Conservation (phyloP, 1,284 basidiomycete genomes). For the Sporisorium iseilematis-ciliati region DNA sequence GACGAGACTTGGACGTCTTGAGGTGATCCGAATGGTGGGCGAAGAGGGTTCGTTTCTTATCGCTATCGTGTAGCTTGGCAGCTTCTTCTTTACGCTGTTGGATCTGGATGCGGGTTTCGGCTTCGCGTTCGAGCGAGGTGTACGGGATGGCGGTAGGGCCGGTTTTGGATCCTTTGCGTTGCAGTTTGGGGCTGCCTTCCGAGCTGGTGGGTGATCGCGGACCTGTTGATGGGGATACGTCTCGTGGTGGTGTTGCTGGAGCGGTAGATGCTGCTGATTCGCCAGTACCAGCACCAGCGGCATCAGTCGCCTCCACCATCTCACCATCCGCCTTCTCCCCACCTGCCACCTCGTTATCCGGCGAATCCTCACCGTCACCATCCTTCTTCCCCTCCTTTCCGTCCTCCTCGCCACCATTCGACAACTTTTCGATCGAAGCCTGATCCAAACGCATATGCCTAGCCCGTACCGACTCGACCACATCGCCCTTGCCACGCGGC, state of each 20-base stretch:
- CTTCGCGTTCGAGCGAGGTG: constrained; percentile 39
- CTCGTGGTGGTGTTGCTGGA: constrained; percentile 1
- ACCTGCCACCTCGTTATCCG: constrained; percentile 5
- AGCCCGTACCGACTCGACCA: constrained; percentile 62
- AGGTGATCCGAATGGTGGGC: constrained; percentile 24
- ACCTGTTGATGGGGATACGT: neutral
- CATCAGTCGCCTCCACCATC: neutral
- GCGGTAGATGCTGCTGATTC: neutral
- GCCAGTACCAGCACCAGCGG: neutral
- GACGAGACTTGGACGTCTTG: constrained; percentile 13
- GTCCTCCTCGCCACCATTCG: constrained; percentile 33
- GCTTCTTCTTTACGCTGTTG: constrained; percentile 44
- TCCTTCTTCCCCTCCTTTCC: constrained; percentile 19
- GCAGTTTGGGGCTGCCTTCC: constrained; percentile 33
- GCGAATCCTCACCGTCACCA: constrained; percentile 7
- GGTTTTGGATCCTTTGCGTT: constrained; percentile 35
- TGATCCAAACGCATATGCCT: constrained; percentile 67
- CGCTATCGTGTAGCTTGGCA: constrained; percentile 36
- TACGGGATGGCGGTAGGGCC: constrained; percentile 34
- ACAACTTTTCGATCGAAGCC: constrained; percentile 64
- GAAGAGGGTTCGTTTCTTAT: constrained; percentile 30
- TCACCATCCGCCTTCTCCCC: neutral
- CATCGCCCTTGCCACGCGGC: constrained; percentile 66
- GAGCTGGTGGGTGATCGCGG: neutral
- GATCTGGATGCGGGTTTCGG: constrained; percentile 40